Conservation (phyloP, 805 yeast genomes). For the Lipomyces oligophaga region DNA sequence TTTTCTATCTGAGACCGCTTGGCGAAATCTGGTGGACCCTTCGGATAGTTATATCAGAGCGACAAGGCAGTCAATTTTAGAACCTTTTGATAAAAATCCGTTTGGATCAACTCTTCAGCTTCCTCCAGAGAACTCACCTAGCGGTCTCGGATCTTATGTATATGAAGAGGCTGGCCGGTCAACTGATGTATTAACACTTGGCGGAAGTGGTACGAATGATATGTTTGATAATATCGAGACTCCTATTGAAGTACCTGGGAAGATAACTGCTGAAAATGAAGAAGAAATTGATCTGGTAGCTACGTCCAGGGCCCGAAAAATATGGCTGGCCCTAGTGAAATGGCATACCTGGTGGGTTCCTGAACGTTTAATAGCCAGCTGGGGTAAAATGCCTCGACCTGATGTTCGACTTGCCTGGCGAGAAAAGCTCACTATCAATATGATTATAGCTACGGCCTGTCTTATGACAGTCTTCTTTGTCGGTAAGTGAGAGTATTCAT, state of each 20-base stretch:
- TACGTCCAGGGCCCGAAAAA: slow-evolving; percentile 35
- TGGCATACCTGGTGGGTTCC: slow-evolving; percentile 43
- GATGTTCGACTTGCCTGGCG: slow-evolving; percentile 44
- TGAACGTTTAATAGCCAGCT: slow-evolving; percentile 34
- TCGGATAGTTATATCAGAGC: slow-evolving; percentile 12
- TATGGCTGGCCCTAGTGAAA: slow-evolving; percentile 42
- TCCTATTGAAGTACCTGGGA: slow-evolving; percentile 36
- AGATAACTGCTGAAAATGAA: slow-evolving; percentile 37
- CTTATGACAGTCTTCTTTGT: slow-evolving; percentile 22
- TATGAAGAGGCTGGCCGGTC: slow-evolving; percentile 31
- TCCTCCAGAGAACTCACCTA: slow-evolving; percentile 31
- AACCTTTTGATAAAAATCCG: slow-evolving; percentile 8
- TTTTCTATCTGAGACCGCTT: slow-evolving; percentile 41
- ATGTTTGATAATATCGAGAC: slow-evolving; percentile 38
- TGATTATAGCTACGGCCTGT: slow-evolving; percentile 43
- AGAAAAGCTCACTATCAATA: slow-evolving; percentile 43
- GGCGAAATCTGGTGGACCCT: slow-evolving; percentile 42
- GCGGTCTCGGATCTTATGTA: slow-evolving; percentile 4
- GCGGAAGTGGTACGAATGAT: slow-evolving; percentile 31
- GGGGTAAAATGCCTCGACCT: slow-evolving; percentile 37
- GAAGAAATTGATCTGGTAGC: slow-evolving; percentile 32
- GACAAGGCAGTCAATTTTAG: background rate
- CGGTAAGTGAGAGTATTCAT: slow-evolving; percentile 5
- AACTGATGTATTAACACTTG: slow-evolving; percentile 22
- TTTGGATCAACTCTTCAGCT: slow-evolving; percentile 11